These are phyloP conservation scores for Penicillium arizonense DNA, from an alignment of 495 filamentous ascomycete species.

Conservation along the genomic window DNA sequence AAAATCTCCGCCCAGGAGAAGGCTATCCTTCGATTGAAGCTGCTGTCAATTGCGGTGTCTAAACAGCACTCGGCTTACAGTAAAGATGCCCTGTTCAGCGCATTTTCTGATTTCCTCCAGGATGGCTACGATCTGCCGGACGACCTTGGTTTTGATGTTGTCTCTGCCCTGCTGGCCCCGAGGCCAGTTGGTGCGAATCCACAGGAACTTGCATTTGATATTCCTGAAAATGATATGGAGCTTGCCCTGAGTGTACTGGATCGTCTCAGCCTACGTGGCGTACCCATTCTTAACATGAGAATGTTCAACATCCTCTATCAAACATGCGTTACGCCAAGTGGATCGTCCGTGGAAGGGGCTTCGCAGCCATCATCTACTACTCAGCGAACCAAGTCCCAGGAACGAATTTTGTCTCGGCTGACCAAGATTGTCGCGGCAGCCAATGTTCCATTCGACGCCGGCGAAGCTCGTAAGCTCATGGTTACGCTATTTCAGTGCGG, in stretches of 20 bases:
- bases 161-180: slow-evolving; percentile 36
- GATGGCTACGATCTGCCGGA: slow-evolving; percentile 35
- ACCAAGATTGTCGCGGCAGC: slow-evolving; percentile 34
- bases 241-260: slow-evolving; percentile 47
- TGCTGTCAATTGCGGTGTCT: slow-evolving; percentile 36
- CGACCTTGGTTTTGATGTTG: slow-evolving; percentile 31
- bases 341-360: not conserved
- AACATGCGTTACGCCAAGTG: slow-evolving; percentile 14
- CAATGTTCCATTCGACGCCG: slow-evolving; percentile 45
- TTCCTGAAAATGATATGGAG: slow-evolving; percentile 31
- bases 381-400: slow-evolving; percentile 13
- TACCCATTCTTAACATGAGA: slow-evolving; percentile 41
- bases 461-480: slow-evolving; percentile 48
- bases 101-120: slow-evolving; percentile 30
- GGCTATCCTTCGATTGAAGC: slow-evolving; percentile 29
- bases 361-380: not conserved
- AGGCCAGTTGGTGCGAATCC: slow-evolving; percentile 4
- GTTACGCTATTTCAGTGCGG: slow-evolving; percentile 33
- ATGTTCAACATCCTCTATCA: slow-evolving; percentile 44
- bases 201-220: slow-evolving; percentile 5
- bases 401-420: slow-evolving; percentile 13
- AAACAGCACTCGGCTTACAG: slow-evolving; percentile 39
- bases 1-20: slow-evolving; percentile 26
- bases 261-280: slow-evolving; percentile 41
- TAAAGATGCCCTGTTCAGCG: slow-evolving; percentile 27